Evolutionary conservation across 73 alveolate genomes (phyloP).

Genomic region (Breviolum minutum): DNA sequence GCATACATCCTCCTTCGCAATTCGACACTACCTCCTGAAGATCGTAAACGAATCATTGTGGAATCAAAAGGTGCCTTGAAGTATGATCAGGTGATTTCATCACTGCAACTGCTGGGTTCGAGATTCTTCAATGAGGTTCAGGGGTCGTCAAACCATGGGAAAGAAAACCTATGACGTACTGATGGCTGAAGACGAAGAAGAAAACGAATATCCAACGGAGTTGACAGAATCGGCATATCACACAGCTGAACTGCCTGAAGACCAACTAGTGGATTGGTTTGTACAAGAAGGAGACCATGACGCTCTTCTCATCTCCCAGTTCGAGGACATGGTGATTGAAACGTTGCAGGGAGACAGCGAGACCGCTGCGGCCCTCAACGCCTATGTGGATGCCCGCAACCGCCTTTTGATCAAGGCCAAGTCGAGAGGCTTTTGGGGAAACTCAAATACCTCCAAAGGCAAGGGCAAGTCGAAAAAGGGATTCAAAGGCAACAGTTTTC

Average conservation of each 20-base stretch:
- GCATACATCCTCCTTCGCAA: not conserved
- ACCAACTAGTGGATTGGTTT: not conserved
- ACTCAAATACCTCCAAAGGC: not conserved
- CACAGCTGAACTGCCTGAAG: not conserved
- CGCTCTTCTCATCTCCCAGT: not conserved
- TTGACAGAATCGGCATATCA: too few relatives aligned
- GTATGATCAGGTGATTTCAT: not conserved
- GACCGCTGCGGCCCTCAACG: not conserved
- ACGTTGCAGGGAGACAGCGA: not conserved
- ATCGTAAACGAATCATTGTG: not conserved
- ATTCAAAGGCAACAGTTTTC: not conserved
- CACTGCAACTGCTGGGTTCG: not conserved
- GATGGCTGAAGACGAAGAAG: not conserved
- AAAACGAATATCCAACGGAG: not conserved
- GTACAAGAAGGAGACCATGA: not conserved
- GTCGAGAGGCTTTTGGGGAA: not conserved
- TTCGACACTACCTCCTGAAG: not conserved
- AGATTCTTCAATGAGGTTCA: conserved; percentile 7
- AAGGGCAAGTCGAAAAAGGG: not conserved
- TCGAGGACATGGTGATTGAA: not conserved
- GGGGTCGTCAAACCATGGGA: not conserved
- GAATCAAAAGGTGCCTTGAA: not conserved
- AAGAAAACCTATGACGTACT: not conserved
- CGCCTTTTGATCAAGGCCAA: not conserved
- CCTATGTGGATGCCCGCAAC: conserved; percentile 21